Base-by-base conservation (phyloP, 2,329 filamentous ascomycete genomes). In the Fusarium sp. region DNA sequence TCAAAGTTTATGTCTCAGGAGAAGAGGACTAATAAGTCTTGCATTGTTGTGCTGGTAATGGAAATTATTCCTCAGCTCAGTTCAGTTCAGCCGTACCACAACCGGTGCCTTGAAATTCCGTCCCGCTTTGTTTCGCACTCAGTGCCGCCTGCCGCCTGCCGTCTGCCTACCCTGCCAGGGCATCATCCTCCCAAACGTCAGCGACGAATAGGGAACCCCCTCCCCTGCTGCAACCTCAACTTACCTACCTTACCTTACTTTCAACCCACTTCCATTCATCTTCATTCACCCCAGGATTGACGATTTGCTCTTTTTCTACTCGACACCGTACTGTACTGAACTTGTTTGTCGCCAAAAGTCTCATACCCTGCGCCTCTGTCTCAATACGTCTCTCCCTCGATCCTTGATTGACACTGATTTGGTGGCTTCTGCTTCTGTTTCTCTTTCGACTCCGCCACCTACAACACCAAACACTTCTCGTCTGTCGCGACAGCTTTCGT, bases 41-140 rank as follows among this genome's bases (percentile, higher is more conserved):
- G 40, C 38, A 37, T 37, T 63, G 59, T 64, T 57, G 60, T 57
- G 42, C 42, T 47, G 58, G 36, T 4, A 23, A 12, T 31, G 8
- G 11, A 12, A 52, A 38, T 42, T 30, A 34, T 56, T 41, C 31
- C 23, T 16, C 26, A 44, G 41, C 36, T 34, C 23, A 23, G 23
- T 18, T 9, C 26, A 28, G 9, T 6, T 50, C 31, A 49, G 12
- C 18, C 34, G 49, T 44, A 46, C 45, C 44, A 50, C 54, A 33
- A 4, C 60, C 74, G 74, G 75, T 72, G 58, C 62, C 70, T 76
- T 76, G 66, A 76, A 75, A 76, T 74, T 77, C 76, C 75, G 74
- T 66, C 71, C 69, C 72, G 66, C 47, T 41, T 51, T 40, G 46
- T 40, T 50, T 51, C 34, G 47, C n/a, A 18, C 30, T 11, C 30